These are phyloP conservation scores for Acarospora socialis DNA, from an alignment of 2,329 filamentous ascomycete genomes.

Conservation along the genomic window DNA sequence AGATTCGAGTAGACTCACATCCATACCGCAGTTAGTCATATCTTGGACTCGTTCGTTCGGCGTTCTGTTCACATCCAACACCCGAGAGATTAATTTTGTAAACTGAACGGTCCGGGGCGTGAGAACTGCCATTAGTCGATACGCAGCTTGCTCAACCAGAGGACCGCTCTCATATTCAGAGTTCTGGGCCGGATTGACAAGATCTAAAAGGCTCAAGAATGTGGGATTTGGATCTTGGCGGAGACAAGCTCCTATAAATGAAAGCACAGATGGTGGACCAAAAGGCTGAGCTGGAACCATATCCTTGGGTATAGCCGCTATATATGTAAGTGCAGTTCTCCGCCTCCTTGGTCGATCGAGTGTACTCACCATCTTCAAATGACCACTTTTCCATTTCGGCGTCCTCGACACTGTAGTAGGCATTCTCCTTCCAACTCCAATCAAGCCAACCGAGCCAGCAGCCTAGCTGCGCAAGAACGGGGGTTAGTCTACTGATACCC, in stretches of 20 bases:
- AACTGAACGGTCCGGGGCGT: too few species aligned
- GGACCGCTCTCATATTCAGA: conserved; percentile 19
- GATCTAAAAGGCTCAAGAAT: conserved; percentile 38
- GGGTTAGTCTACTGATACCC: conserved; percentile 43
- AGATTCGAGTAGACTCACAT: conserved; percentile 55
- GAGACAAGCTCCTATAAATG: conserved; percentile 35
- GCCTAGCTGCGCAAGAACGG: conserved; percentile 65
- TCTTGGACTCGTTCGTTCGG: conserved; percentile 62
- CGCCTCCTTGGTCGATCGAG: too few species aligned
- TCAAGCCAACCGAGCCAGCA: conserved; percentile 63
- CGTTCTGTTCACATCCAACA: too few species aligned
- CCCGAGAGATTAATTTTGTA: too few species aligned
- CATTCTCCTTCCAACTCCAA: conserved; percentile 40
- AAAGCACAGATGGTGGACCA: conserved; percentile 44
- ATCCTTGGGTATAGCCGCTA: conserved; percentile 28
- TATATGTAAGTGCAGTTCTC: too few species aligned
- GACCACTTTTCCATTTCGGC: conserved; percentile 38
- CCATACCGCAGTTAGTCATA: conserved; percentile 57
- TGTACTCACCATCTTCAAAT: conserved; percentile 46
- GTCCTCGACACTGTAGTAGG: conserved; percentile 48
- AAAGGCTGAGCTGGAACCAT: conserved; percentile 37
- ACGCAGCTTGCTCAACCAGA: conserved; percentile 24
- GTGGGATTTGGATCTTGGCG: conserved; percentile 20
- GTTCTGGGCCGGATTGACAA: conserved; percentile 24
- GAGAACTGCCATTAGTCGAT: too few species aligned